Evolutionary conservation across 495 filamentous ascomycete species (phyloP).

Genomic region (Penicillium angulare): DNA sequence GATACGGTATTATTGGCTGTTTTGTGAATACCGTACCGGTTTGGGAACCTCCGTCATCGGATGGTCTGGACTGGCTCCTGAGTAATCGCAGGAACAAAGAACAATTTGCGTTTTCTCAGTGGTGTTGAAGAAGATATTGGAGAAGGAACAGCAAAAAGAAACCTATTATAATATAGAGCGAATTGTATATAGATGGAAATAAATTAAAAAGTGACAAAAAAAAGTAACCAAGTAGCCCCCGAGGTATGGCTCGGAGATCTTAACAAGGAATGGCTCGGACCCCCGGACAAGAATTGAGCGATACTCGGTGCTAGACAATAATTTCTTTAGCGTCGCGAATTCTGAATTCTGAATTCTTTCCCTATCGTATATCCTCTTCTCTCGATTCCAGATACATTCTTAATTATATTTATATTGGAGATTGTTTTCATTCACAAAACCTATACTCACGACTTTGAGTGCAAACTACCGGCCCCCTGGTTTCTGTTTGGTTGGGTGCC

Average conservation of each 20-base stretch:
- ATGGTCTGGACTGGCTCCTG: constrained; percentile 7
- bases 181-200: background rate
- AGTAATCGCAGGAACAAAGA: constrained; percentile 3
- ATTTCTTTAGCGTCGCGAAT: constrained; percentile 10
- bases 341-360: constrained; percentile 1
- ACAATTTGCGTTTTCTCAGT: background rate
- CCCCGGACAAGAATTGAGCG: constrained; percentile 20
- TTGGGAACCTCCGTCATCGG: constrained; percentile 30
- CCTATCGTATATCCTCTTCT: no score
- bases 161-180: background rate
- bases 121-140: background rate
- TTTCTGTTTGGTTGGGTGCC: constrained; percentile 14
- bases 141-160: background rate
- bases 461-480: background rate
- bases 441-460: no score
- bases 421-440: no score
- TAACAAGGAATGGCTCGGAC: constrained; percentile 4
- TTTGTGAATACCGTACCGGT: no score
- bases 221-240: no score
- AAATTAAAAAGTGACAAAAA: background rate
- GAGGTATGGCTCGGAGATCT: constrained; percentile 5
- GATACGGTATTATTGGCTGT: no score
- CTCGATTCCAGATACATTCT: constrained; percentile 1
- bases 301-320: constrained; percentile 18
- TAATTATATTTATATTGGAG: background rate